Evolutionary conservation across 192 early-diverging fungal genomes (phyloP), one percentile per base, ranked within the genome.

Genomic region (Coemansia nantahalensis): DNA sequence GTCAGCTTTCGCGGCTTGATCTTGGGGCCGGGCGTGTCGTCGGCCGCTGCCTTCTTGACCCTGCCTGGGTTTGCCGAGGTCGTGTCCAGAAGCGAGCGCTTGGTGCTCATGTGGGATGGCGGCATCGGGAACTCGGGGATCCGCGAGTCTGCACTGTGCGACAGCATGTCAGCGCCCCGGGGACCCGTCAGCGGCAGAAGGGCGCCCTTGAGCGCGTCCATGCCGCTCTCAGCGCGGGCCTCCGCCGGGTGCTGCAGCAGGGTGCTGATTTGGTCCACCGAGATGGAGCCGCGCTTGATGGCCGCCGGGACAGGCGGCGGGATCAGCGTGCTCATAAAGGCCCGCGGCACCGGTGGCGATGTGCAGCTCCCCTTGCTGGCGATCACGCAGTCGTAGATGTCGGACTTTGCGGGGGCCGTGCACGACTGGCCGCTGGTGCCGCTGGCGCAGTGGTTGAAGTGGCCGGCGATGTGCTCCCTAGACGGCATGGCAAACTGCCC

Each of bases 1-100:
- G 57, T 37, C 2, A 74, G 71, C 57, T 67, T 75, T n/a, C 64
- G 59, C 14, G 71, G 55, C 56, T 67, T 74, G 52, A 45, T 26
- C 33, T 45, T 54, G 19, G 24, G 22, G 17, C 52, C 21, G n/a
- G 34, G 7, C 11, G 39, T 8, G n/a, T 12, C 39, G 14, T 16
- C 40, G 21, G 3, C 41, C 15, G 28, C 16, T 13, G 51, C 40
- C 13, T 1, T 31, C n/a, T 41, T 30, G 8, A 17, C 39, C 18
- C 64, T 47, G 11, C 56, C 51, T 4, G 70, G 71, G 35, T 74
- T 74, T 12, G 65, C 71, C n/a, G 64, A 54, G 14, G 47, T 66
- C 5, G 71, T 74, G 19, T 74, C 71, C 7, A 74, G 59, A 43
- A 74, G 24, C 9, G 42, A 22, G 14, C 21, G 15, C 13, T n/a